phyloP scores from a whole-genome alignment of 2,329 filamentous ascomycete genomes.

The Stagonosporopsis tanaceti region DNA sequence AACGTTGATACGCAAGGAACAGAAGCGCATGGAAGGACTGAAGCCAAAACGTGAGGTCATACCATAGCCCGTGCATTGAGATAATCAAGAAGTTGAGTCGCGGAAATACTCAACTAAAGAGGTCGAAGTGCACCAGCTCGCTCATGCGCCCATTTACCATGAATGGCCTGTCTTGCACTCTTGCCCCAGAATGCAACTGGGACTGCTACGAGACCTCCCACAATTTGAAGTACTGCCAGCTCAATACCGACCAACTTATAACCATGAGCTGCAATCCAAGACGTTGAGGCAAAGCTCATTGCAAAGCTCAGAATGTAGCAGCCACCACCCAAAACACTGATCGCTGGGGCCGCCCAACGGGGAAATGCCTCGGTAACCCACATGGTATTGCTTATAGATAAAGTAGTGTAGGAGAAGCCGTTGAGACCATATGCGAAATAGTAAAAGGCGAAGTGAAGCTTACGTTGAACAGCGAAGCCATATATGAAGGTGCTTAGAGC shows the following conservation, averaged over 20 bases:
- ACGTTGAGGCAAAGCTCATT: slow-evolving; percentile 33
- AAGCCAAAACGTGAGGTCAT: slow-evolving; percentile 1
- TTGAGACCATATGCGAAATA: slow-evolving; percentile 42
- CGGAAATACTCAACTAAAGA: slow-evolving; percentile 12
- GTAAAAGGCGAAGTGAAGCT: slow-evolving; percentile 25
- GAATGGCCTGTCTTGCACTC: slow-evolving; percentile 36
- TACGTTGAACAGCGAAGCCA: slow-evolving; percentile 31
- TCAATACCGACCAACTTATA: slow-evolving; percentile 44
- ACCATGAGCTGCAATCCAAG: slow-evolving; percentile 38
- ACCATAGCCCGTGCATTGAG: neutral
- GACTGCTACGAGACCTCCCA: slow-evolving; percentile 33
- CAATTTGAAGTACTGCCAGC: slow-evolving; percentile 47
- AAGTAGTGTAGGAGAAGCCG: slow-evolving; percentile 35
- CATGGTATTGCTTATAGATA: slow-evolving; percentile 37
- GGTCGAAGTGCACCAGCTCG: slow-evolving; percentile 40
- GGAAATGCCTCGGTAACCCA: slow-evolving; percentile 47
- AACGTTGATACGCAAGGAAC: slow-evolving; percentile 16
- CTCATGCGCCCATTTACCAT: slow-evolving; percentile 38
- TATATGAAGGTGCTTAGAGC: slow-evolving; percentile 34
- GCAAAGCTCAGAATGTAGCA: slow-evolving; percentile 34
- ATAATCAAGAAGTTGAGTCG: no score
- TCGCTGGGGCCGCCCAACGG: slow-evolving; percentile 42
- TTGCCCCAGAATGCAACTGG: slow-evolving; percentile 46
- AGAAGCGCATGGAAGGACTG: slow-evolving; percentile 7
- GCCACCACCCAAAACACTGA: slow-evolving; percentile 36